Conservation (phyloP, 2,329 filamentous ascomycete genomes). For the Trichoderma gracile region DNA sequence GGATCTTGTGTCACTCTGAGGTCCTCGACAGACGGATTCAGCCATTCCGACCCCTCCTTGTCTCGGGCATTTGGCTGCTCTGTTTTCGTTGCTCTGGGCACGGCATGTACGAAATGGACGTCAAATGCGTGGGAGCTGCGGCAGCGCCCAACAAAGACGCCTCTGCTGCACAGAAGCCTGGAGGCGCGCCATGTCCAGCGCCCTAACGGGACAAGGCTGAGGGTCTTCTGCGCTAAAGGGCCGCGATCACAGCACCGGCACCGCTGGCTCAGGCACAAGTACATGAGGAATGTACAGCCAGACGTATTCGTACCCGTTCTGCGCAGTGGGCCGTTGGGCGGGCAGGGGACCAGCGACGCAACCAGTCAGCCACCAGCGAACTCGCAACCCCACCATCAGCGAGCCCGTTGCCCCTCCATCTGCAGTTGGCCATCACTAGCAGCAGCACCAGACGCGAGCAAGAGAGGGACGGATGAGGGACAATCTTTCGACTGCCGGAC, state of each 20-base stretch:
- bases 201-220: conserved; percentile 22
- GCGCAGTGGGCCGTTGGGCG: conserved; percentile 18
- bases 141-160: conserved; percentile 12
- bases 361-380: conserved; percentile 19
- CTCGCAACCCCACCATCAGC: conserved; percentile 8
- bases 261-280: conserved; percentile 13
- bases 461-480: neutral
- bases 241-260: neutral
- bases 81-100: no score
- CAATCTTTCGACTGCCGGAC: conserved; percentile 9
- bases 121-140: neutral
- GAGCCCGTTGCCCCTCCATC: conserved; percentile 19
- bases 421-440: neutral
- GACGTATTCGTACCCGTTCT: conserved; percentile 26
- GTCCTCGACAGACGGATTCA: neutral
- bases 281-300: neutral
- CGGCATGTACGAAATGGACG: no score
- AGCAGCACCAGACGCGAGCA: neutral
- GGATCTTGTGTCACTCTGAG: neutral
- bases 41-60: neutral
- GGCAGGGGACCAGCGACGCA: conserved; percentile 9
- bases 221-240: conserved; percentile 6
- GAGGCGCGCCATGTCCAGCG: neutral
- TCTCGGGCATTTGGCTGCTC: neutral
- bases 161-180: conserved; percentile 13